Evolutionary conservation across 495 filamentous ascomycete species (phyloP).

Genomic region (Ascodesmis nigricans): DNA sequence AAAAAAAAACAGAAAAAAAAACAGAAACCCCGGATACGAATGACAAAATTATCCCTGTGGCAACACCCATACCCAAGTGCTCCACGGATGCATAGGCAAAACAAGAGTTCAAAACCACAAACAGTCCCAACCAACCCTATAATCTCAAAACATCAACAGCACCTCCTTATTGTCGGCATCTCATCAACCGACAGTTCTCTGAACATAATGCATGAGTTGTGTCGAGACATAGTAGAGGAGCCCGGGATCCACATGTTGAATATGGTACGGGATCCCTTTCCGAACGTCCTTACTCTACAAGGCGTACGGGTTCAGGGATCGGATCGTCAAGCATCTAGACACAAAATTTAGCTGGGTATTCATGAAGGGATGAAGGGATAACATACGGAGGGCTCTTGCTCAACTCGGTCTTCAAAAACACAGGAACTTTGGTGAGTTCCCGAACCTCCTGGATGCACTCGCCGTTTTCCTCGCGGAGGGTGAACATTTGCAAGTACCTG

Average conservation of each 20-base stretch:
- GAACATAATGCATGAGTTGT: too few species aligned
- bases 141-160: too few species aligned
- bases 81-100: too few species aligned
- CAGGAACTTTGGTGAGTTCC: constrained; percentile 89
- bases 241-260: constrained; percentile 16
- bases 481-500: constrained; percentile 81
- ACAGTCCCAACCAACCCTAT: too few species aligned
- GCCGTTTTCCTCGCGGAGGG: constrained; percentile 72
- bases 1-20: too few species aligned
- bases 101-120: too few species aligned
- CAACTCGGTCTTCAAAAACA: constrained; percentile 94
- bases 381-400: constrained; percentile 98
- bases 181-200: too few species aligned
- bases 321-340: constrained; percentile 79
- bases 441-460: constrained; percentile 95
- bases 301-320: constrained; percentile 90
- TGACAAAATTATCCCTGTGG: too few species aligned
- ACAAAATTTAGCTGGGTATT: constrained; percentile 23
- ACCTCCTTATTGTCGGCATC: too few species aligned
- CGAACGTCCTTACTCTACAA: constrained; percentile 34
- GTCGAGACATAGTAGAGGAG: too few species aligned
- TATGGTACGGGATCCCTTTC: constrained; percentile 5
- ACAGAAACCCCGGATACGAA: too few species aligned
- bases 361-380: background rate
- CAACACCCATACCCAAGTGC: too few species aligned